These are phyloP conservation scores for Aspergillus hancockii DNA, from an alignment of 495 filamentous ascomycete species.

Conservation along the genomic window DNA sequence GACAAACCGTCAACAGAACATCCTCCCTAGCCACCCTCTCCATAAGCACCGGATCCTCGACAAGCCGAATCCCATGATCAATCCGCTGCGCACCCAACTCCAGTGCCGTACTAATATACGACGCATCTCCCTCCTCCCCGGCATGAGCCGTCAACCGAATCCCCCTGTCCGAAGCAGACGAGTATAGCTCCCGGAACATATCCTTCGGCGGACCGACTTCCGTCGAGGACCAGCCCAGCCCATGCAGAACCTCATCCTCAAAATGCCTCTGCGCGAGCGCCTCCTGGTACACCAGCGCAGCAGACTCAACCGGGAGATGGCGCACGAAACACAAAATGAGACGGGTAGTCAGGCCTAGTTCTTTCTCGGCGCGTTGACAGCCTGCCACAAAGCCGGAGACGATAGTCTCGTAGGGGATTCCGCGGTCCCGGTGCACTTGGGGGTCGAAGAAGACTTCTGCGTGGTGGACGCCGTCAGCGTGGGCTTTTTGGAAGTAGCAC, in stretches of 20 bases:
- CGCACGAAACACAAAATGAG: constrained; percentile 71
- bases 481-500: constrained; percentile 67
- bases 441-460: constrained; percentile 83
- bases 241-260: constrained; percentile 52
- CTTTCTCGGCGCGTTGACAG: constrained; percentile 58
- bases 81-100: constrained; percentile 63
- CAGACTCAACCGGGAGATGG: constrained; percentile 61
- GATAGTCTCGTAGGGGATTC: constrained; percentile 60
- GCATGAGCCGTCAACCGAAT: constrained; percentile 69
- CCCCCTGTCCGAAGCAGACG: constrained; percentile 46
- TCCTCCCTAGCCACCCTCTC: constrained; percentile 53
- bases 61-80: constrained; percentile 70
- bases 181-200: constrained; percentile 61
- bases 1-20: constrained; percentile 68
- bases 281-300: constrained; percentile 48
- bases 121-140: constrained; percentile 72
- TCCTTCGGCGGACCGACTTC: constrained; percentile 66
- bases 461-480: constrained; percentile 66
- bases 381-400: constrained; percentile 60
- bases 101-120: constrained; percentile 65
- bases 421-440: constrained; percentile 67
- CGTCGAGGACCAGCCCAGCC: constrained; percentile 67
- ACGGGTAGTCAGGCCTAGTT: constrained; percentile 61
- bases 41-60: constrained; percentile 62
- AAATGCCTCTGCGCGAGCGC: constrained; percentile 54